phyloP scores from a whole-genome alignment of 345 rosid genomes.

The Nephelium lappaceum region DNA sequence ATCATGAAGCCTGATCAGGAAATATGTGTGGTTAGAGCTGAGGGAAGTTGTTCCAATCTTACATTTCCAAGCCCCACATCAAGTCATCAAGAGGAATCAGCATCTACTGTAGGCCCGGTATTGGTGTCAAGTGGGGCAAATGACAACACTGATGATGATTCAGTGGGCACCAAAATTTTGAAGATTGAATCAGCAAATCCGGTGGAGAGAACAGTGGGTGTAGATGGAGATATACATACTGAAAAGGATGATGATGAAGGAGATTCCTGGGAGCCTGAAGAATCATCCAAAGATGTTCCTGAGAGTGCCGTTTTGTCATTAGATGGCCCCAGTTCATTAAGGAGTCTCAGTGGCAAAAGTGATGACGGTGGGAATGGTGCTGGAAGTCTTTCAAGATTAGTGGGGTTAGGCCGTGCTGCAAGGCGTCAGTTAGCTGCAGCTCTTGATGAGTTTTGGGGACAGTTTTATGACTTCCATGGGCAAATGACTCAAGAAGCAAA shows the following conservation, averaged over 20 bases:
- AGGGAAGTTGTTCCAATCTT: slow-evolving; percentile 42
- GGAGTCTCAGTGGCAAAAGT: slow-evolving; percentile 76
- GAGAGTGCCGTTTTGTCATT: slow-evolving; percentile 50
- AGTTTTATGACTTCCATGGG: slow-evolving; percentile 81
- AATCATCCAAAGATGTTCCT: slow-evolving; percentile 50
- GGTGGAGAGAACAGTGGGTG: slow-evolving; percentile 55
- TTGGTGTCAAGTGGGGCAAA: slow-evolving; percentile 28
- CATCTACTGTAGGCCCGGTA: slow-evolving; percentile 9
- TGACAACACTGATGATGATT: slow-evolving; percentile 44
- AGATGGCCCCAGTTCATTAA: slow-evolving; percentile 84
- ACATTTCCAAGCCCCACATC: slow-evolving; percentile 31
- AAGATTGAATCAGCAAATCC: slow-evolving; percentile 43
- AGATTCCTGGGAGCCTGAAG: slow-evolving; percentile 73
- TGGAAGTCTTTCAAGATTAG: slow-evolving; percentile 93
- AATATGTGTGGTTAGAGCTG: slow-evolving; percentile 38
- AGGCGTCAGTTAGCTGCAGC: slow-evolving; percentile 72
- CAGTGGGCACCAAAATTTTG: slow-evolving; percentile 37
- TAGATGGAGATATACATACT: slow-evolving; percentile 44
- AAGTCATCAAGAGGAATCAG: slow-evolving; percentile 28
- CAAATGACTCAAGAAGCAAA: slow-evolving; percentile 68
- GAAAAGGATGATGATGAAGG: slow-evolving; percentile 67
- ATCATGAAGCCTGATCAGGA: slow-evolving; percentile 61
- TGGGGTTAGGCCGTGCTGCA: slow-evolving; percentile 96
- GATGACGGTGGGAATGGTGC: slow-evolving; percentile 85
- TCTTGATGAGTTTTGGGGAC: slow-evolving; percentile 97